These are phyloP conservation scores for Parafenestella ontariensis DNA, from an alignment of 2,329 filamentous ascomycete species.

Conservation along the genomic window DNA sequence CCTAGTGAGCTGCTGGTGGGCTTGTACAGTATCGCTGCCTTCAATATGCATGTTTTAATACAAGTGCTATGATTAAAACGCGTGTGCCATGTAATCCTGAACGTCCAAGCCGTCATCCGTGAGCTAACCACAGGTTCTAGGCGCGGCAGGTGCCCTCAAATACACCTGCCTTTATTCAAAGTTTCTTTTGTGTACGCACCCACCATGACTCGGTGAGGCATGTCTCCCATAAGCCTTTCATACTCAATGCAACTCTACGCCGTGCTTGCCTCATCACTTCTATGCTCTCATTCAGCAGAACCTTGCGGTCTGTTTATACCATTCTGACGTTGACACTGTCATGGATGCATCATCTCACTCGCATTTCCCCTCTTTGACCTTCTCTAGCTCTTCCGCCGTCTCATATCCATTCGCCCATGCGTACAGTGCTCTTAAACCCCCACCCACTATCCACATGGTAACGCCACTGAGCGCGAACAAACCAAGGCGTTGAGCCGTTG, in stretches of 20 bases:
- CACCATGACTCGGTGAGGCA: background rate
- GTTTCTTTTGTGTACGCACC: background rate
- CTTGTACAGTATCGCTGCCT: constrained; percentile 30
- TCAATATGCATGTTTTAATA: constrained; percentile 20
- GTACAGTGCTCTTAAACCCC: constrained; percentile 73
- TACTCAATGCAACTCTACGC: no score
- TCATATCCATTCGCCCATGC: constrained; percentile 66
- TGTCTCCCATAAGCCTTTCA: background rate
- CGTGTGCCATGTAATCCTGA: background rate
- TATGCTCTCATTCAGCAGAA: background rate
- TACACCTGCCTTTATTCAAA: no score
- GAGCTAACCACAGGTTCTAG: background rate
- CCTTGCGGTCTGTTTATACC: background rate
- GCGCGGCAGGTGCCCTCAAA: background rate
- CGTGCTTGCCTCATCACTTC: no score
- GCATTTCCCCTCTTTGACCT: constrained; percentile 27
- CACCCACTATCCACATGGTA: constrained; percentile 75
- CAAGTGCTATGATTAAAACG: constrained; percentile 17
- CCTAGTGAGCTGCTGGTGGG: constrained; percentile 17
- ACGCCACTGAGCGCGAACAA: constrained; percentile 74
- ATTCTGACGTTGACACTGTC: background rate
- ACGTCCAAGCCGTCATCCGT: background rate
- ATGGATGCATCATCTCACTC: constrained; percentile 11
- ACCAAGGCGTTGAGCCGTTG: constrained; percentile 68
- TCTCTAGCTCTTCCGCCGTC: constrained; percentile 27